Evolutionary conservation across 306 rosid genomes (phyloP), one percentile per base, ranked within the genome.

Genomic region (Begonia masoniana): DNA sequence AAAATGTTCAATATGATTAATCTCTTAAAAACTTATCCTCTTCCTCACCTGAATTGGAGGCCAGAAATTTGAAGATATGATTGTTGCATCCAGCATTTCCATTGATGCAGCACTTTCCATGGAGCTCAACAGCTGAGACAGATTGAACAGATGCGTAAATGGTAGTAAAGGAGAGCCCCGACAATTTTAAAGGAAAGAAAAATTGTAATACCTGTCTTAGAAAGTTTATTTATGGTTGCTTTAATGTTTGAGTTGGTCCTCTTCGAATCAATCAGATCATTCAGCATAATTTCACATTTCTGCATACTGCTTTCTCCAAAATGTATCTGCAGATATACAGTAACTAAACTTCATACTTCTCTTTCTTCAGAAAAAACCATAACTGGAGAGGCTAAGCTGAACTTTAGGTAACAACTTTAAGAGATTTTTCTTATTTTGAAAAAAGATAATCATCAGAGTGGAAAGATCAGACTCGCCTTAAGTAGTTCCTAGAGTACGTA

Each of bases 221-320:
- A 75, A 55, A 65, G 65, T 66, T 76, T 74, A 55, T 56, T 51
- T 69, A 81, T 80, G 67, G 97, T 91, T 72, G 96, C 88, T 85
- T 89, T 83, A 54, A 91, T 76, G 76, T 82, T 85, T 46, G 76
- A 50, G 64, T 85, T 83, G 43, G 59, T 64, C 73, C 96, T 78
- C 82, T 85, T 83, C 50, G 96, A 91, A 71, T 79, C 91, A 67
- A 85, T 83, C 70, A 91, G 74, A 70, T 91, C 96, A 70, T 83
- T 91, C 54, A 83, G 95, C 97, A 91, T 85, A 60, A 89, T 85
- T 71, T 89, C 95, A 64, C 97, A 89, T 75, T 85, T 89, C 77
- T 85, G 97, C 69, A 89, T 84, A 83, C 91, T 85, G 78, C 81
- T 85, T 70, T 85, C 94, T 62, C 97, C 97, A 77, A 91, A 85